Conservation (phyloP, 192 early-diverging fungal species). For the Backusella macrospora region DNA sequence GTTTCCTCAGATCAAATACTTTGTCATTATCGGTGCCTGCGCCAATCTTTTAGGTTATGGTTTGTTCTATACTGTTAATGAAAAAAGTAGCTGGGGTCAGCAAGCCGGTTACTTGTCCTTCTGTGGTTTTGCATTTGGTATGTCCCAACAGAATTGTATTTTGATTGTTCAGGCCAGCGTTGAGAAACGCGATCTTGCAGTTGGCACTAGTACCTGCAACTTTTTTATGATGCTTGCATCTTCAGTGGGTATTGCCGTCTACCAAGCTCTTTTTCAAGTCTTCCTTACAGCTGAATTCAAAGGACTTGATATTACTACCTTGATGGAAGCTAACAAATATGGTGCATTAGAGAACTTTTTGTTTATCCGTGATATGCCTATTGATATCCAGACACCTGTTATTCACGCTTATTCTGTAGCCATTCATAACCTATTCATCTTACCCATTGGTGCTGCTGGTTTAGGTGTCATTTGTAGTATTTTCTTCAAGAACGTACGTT, state of each 20-base stretch:
- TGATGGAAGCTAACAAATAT: slow-evolving; percentile 13
- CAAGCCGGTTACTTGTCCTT: slow-evolving; percentile 61
- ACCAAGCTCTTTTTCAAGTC: slow-evolving; percentile 18
- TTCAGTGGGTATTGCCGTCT: slow-evolving; percentile 34
- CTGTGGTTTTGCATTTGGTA: slow-evolving; percentile 47
- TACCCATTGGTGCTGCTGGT: slow-evolving; percentile 28
- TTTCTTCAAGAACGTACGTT: slow-evolving; percentile 30
- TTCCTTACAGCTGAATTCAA: neutral
- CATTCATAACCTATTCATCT: slow-evolving; percentile 30
- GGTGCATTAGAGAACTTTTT: slow-evolving; percentile 24
- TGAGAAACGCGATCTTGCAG: slow-evolving; percentile 50
- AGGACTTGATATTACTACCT: neutral
- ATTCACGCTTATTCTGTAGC: slow-evolving; percentile 23
- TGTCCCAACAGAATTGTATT: slow-evolving; percentile 58
- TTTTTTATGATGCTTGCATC: slow-evolving; percentile 35
- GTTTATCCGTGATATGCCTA: slow-evolving; percentile 16
- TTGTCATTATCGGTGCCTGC: slow-evolving; percentile 56
- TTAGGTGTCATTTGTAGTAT: slow-evolving; percentile 23
- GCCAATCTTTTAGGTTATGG: slow-evolving; percentile 56
- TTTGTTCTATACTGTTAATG: slow-evolving; percentile 57
- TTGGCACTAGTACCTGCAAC: slow-evolving; percentile 45
- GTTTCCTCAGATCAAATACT: slow-evolving; percentile 49
- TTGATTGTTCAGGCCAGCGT: slow-evolving; percentile 47
- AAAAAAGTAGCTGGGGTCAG: slow-evolving; percentile 46
- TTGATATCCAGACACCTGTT: slow-evolving; percentile 6